Evolutionary conservation across 2,329 filamentous ascomycete species (phyloP), one percentile per base, ranked within the genome.

Genomic region (Colletotrichum sp.): DNA sequence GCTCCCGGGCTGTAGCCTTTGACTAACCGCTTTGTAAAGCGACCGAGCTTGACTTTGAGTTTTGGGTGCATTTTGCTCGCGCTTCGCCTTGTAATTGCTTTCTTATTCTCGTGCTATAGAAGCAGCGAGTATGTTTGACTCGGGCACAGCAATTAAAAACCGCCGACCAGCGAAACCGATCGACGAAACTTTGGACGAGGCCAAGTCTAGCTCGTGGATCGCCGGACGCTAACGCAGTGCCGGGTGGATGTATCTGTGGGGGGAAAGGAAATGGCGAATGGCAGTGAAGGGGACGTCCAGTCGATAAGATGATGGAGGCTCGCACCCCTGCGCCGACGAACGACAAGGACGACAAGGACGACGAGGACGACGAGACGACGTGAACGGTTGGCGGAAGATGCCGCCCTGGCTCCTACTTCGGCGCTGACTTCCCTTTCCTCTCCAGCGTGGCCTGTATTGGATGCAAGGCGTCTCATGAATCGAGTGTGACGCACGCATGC

Each of bases 21-120:
- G 57, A 73, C 73, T 68, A 73, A 75, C 64, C 26, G 69, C 73
- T 75, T 73, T 75, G 64, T 75, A 63, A 72, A 75, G 43, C 34
- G 28, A n/a, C 34, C 68, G 63, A 71, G 21, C 36, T 48, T 24
- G 52, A 13, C 63, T 72, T 67, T 61, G 18, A 28, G 21, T 67
- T 74, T 71, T 34, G 3, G 16, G 32, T 55, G 9, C 30, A 15
- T 55, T 60, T 38, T 38, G 10, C 34, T n/a, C 21, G 34, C 30
- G 24, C 21, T 43, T 32, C 15, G 10, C 43, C 43, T 21, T 48
- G 43, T 7, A 48, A 48, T 48, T 48, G 43, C 43, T 58, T 36
- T 32, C 52, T 48, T 32, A 16, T 61, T 38, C 24, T n/a, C 21
- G 24, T 10, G 32, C 43, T 10, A 34, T 8, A 26, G 18, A 43